A percentile compares a stretch with the other conserved stretches of the same genome.
These are phyloP conservation scores for Inga oerstediana DNA, from an alignment of 306 rosid species.

Conservation along the genomic window DNA sequence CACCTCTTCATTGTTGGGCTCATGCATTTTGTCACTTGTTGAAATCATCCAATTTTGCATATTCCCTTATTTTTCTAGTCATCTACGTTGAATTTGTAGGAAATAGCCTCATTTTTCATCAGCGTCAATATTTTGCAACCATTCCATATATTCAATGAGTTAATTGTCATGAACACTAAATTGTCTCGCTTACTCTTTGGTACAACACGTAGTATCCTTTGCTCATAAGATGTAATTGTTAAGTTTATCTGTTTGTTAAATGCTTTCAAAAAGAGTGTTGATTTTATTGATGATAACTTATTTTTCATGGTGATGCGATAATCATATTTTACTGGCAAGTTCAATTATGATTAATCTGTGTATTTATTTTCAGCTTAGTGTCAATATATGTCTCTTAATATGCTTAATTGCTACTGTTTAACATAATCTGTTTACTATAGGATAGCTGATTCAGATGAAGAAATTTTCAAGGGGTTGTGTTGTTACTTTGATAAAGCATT, in stretches of 20 bases:
- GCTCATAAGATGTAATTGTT: not conserved
- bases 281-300: not conserved
- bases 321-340: slow-evolving; percentile 4
- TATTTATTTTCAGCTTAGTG: not conserved
- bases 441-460: slow-evolving; percentile 58
- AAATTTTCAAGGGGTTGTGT: slow-evolving; percentile 68
- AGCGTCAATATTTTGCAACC: not conserved
- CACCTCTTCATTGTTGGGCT: too few species aligned
- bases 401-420: slow-evolving; percentile 11
- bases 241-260: not conserved
- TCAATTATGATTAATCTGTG: slow-evolving; percentile 18
- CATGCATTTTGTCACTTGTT: too few species aligned
- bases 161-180: not conserved
- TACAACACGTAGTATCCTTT: slow-evolving; percentile 3
- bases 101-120: not conserved
- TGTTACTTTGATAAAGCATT: slow-evolving; percentile 87
- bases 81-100: too few species aligned
- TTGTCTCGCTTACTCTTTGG: not conserved
- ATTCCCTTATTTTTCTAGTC: too few species aligned
- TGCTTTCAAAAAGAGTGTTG: not conserved
- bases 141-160: not conserved
- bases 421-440: slow-evolving; percentile 45
- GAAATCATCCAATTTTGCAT: too few species aligned
- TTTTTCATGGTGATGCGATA: slow-evolving; percentile 10
- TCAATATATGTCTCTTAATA: slow-evolving; percentile 3